Conservation (phyloP, 208 protist genomes). For the Wallacemonas sp. region DNA sequence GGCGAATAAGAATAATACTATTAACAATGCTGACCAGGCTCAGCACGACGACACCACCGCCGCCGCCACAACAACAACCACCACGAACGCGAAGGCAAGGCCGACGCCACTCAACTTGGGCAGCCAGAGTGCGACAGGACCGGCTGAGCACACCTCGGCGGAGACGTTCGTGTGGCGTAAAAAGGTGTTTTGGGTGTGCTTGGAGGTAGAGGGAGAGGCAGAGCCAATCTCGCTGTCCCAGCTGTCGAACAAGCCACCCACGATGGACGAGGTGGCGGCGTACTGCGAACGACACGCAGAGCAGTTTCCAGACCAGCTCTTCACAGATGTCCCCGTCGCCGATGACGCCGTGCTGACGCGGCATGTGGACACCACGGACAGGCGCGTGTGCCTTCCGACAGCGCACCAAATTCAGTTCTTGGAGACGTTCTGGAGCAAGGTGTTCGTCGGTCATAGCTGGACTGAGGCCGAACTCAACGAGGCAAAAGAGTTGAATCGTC, state of each 20-base stretch:
- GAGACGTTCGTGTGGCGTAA: conserved; percentile 44
- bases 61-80: too few species aligned
- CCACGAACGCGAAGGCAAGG: background rate
- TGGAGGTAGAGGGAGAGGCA: conserved; percentile 54
- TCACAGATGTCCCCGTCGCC: conserved; percentile 21
- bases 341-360: conserved; percentile 11
- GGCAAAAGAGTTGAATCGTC: conserved; percentile 37
- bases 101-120: background rate
- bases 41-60: too few species aligned
- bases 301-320: conserved; percentile 26
- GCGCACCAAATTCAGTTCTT: conserved; percentile 40
- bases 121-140: background rate
- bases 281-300: conserved; percentile 47
- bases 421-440: conserved; percentile 32
- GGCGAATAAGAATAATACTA: background rate
- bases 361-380: conserved; percentile 1
- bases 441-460: conserved; percentile 49
- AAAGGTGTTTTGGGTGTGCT: conserved; percentile 58
- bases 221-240: conserved; percentile 48
- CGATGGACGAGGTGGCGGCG: conserved; percentile 47
- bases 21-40: conserved; percentile 8
- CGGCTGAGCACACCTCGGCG: conserved; percentile 5
- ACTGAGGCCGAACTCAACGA: conserved; percentile 45
- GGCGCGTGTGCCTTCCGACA: conserved; percentile 48
- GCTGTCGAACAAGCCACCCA: conserved; percentile 60